Percentiles rank a stretch among this genome's conserved stretches.
Conservation (phyloP, 495 filamentous ascomycete genomes). For the Aspergillus coremiiformis region DNA sequence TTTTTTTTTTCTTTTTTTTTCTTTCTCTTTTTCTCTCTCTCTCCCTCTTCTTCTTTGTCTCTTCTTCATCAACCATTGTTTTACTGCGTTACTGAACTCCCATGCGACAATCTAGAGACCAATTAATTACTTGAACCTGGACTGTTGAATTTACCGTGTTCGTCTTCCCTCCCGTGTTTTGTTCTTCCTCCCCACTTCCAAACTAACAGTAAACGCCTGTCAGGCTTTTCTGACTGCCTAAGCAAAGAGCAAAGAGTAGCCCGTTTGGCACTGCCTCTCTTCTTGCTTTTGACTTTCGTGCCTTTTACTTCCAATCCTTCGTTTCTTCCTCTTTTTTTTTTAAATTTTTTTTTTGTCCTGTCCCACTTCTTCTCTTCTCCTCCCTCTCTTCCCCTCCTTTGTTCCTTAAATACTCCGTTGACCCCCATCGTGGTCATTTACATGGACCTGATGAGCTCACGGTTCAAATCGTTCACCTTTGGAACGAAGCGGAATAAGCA, state of each 20-base stretch:
- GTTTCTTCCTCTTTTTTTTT: slow-evolving; percentile 7
- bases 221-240: not conserved
- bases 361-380: slow-evolving; percentile 5
- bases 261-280: not conserved
- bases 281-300: slow-evolving; percentile 1
- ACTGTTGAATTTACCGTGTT: not conserved
- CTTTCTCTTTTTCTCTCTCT: slow-evolving; percentile 11
- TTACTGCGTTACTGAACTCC: not conserved
- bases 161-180: not conserved
- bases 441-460: slow-evolving; percentile 46
- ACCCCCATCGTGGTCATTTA: slow-evolving; percentile 20
- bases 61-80: not conserved
- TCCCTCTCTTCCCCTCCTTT: slow-evolving; percentile 10
- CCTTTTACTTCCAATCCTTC: not conserved
- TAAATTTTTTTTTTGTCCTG: slow-evolving; percentile 4
- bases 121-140: not conserved
- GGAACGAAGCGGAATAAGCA: slow-evolving; percentile 40
- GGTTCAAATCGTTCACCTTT: slow-evolving; percentile 42
- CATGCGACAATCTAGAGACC: not conserved
- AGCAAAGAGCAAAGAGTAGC: not conserved
- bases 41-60: not conserved
- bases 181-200: not conserved
- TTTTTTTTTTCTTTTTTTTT: slow-evolving; percentile 3
- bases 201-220: not conserved
- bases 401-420: slow-evolving; percentile 4